Percentiles rank a stretch among this genome's conserved stretches.
These are phyloP conservation scores for Suillus placidus DNA, from an alignment of 768 basidiomycete genomes.

Conservation along the genomic window DNA sequence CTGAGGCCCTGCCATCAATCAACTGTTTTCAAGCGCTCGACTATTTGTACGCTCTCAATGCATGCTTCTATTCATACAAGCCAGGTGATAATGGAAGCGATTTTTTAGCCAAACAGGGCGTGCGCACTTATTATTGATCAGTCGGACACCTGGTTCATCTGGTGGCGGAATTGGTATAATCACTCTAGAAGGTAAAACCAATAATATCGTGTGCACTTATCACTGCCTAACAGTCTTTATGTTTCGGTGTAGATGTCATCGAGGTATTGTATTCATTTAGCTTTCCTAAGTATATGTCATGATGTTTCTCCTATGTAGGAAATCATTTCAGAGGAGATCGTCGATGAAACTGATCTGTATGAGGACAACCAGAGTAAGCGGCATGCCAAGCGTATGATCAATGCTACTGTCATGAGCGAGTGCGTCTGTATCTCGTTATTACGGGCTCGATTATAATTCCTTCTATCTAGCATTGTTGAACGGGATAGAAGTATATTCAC, in stretches of 20 bases:
- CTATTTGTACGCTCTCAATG: conserved; percentile 64
- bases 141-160: conserved; percentile 79
- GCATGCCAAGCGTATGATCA: conserved; percentile 69
- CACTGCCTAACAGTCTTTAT: conserved; percentile 7
- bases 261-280: conserved; percentile 46
- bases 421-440: conserved; percentile 29
- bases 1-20: conserved; percentile 86
- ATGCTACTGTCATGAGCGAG: conserved; percentile 80
- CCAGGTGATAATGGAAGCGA: background rate
- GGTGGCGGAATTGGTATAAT: conserved; percentile 92
- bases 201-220: background rate
- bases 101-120: conserved; percentile 84
- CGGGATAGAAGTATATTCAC: conserved; percentile 41
- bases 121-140: conserved; percentile 87
- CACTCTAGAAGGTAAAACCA: conserved; percentile 72
- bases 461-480: conserved; percentile 53
- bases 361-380: conserved; percentile 85
- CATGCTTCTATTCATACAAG: background rate
- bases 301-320: conserved; percentile 50
- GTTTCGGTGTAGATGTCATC: conserved; percentile 59
- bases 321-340: conserved; percentile 96
- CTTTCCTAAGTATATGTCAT: background rate
- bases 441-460: background rate
- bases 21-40: conserved; percentile 95
- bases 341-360: conserved; percentile 92